Evolutionary conservation across 768 basidiomycete genomes (phyloP).

Genomic region (Naematelia aurantialba): DNA sequence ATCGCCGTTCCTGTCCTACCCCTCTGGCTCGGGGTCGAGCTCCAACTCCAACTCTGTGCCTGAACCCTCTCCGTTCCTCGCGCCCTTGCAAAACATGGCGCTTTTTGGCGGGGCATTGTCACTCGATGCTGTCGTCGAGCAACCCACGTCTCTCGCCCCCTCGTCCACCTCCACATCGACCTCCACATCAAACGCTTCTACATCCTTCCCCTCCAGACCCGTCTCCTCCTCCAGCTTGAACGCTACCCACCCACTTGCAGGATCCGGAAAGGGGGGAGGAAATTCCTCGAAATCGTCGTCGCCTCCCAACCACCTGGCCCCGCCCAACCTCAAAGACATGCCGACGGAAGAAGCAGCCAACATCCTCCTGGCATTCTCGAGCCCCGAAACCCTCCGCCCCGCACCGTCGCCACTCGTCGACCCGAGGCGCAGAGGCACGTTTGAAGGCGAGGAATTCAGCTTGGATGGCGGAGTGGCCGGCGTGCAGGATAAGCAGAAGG

Average conservation of each 20-base stretch:
- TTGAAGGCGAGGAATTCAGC: constrained; percentile 37
- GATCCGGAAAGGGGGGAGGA: no score
- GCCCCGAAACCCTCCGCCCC: constrained; percentile 39
- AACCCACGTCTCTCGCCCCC: not conserved
- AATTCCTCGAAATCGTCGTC: not conserved
- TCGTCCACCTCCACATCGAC: constrained; percentile 20
- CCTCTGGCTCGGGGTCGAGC: constrained; percentile 2
- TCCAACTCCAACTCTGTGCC: constrained; percentile 12
- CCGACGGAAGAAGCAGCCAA: constrained; percentile 42
- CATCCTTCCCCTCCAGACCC: not conserved
- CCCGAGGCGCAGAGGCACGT: not conserved
- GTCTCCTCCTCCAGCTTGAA: no score
- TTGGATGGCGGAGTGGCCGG: constrained; percentile 24
- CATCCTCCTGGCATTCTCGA: constrained; percentile 40
- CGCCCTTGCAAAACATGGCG: constrained; percentile 33
- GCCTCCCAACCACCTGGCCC: not conserved
- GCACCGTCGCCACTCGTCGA: constrained; percentile 11
- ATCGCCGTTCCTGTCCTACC: constrained; percentile 37
- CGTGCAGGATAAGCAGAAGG: not conserved
- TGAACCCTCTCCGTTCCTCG: constrained; percentile 43
- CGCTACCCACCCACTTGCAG: no score
- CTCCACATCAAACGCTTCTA: not conserved
- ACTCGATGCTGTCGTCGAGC: constrained; percentile 8
- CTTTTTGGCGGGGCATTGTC: constrained; percentile 38
- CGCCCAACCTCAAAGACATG: constrained; percentile 11